Base-by-base conservation (phyloP, 257 asterid genomes). In the Solanum acaule region DNA sequence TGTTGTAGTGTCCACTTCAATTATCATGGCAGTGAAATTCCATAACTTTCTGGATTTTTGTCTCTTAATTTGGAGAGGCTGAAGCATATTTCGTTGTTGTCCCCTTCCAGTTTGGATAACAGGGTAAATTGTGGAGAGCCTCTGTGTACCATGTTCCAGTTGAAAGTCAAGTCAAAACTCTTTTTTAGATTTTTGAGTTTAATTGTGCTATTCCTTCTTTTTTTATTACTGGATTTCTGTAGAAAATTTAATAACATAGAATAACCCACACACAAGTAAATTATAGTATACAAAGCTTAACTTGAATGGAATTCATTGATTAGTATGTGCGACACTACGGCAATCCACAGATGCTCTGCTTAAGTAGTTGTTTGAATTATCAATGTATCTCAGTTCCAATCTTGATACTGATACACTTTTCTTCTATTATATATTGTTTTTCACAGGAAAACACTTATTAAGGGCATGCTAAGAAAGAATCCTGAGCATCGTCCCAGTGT, bases 401-500 rank as follows among this genome's bases (percentile, higher is more conserved):
- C 84, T 22, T 77, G 59, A 38, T 38, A 11, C 15, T 77, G 13
- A 38, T 23, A 27, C 10, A 6, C 82, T 77, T 76, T 12, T 76
- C 59, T 37, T 77, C 38, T 46, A 68, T 29, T 46, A 46, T 29
- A 16, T 79, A 44, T 27, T 78, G 35, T 4, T 87, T 68, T 88
- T 63, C 35, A 90, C 95, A 97, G 99, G 98, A 97, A 96, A 94
- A 67, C 94, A 25, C 93, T 97, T 67, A 96, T 97, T 96, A 97
- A 95, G 92, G 94, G 98, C 90, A 97, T 97, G 99, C 96, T 97
- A 75, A 91, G 99, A 88, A 97, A 97, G 94, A 97, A 94, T 91
- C 99, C 99, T 0, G 99, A 96, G 90, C 98, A 97, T 88, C 98
- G 99, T 85, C 93, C 98, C 72, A 96, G 91, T 85, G 99, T 96